Conservation (phyloP, 495 filamentous ascomycete genomes). For the Oleoguttula mirabilis region DNA sequence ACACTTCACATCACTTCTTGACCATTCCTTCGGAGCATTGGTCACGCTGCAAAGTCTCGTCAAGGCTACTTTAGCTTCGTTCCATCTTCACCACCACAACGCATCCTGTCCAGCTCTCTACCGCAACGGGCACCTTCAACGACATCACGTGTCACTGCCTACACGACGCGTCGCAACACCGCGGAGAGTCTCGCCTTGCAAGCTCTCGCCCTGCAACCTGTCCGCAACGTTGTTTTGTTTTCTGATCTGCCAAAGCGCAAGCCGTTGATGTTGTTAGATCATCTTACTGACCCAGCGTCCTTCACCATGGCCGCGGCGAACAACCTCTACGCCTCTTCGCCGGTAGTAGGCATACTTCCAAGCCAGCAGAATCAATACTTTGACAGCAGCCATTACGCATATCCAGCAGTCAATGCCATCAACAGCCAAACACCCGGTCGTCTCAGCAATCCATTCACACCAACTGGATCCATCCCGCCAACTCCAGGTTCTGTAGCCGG, state of each 20-base stretch:
- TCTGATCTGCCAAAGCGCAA: not conserved
- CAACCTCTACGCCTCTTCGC: slow-evolving; percentile 16
- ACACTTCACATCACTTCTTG: slow-evolving; percentile 4
- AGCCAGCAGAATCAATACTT: slow-evolving; percentile 16
- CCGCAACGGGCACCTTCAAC: not conserved
- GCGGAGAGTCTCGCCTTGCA: not conserved
- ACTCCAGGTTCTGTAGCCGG: slow-evolving; percentile 35
- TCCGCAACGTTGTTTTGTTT: slow-evolving; percentile 2
- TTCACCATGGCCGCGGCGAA: slow-evolving; percentile 8
- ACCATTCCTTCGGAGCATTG: not conserved
- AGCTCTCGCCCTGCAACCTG: not conserved
- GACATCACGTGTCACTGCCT: not conserved
- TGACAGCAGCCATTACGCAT: slow-evolving; percentile 2
- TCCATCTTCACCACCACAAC: not conserved
- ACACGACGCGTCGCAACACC: not conserved
- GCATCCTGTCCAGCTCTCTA: not conserved
- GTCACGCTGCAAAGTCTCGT: no score
- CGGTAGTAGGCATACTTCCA: slow-evolving; percentile 6
- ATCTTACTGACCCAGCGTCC: slow-evolving; percentile 21
- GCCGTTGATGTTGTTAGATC: slow-evolving; percentile 8
- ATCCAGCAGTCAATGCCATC: not conserved
- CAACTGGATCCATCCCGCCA: slow-evolving; percentile 6
- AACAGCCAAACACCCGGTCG: not conserved
- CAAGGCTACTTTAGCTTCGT: not conserved
- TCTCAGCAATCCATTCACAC: slow-evolving; percentile 5